phyloP scores from a whole-genome alignment of 345 rosid species.

The Corymbia maculata region DNA sequence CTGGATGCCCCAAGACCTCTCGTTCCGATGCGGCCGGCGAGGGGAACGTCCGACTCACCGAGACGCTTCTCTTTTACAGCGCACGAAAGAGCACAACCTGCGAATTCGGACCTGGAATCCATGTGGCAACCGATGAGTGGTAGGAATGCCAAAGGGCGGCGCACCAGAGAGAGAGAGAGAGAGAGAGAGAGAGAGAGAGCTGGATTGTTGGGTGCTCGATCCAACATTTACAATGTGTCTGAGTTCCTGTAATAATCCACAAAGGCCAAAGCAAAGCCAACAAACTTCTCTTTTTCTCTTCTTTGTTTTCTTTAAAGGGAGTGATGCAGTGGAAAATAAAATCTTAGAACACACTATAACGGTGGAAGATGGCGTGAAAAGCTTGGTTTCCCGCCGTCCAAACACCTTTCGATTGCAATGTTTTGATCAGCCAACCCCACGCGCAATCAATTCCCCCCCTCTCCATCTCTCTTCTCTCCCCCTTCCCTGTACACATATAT shows the following conservation, averaged over 20 bases:
- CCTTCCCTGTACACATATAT: not conserved
- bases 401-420: constrained; percentile 26
- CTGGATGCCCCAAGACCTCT: not conserved
- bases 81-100: not conserved
- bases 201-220: constrained; percentile 37
- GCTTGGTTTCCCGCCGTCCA: constrained; percentile 80
- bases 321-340: not conserved
- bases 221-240: not conserved
- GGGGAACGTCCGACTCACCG: not conserved
- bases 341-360: constrained; percentile 36
- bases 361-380: constrained; percentile 62
- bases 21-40: not conserved
- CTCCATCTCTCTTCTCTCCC: not conserved
- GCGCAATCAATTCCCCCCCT: constrained; percentile 61
- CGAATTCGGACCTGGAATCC: constrained; percentile 7
- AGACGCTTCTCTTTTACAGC: not conserved
- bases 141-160: constrained; percentile 57
- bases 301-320: not conserved
- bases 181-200: constrained; percentile 3
- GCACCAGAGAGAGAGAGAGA: constrained; percentile 18
- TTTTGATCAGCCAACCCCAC: constrained; percentile 52
- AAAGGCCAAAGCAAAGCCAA: not conserved
- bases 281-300: not conserved
- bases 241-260: not conserved
- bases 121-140: constrained; percentile 17